A percentile compares a stretch with the other conserved stretches of the same genome.
These are phyloP conservation scores for Hymenoscyphus repandus DNA, from an alignment of 2,329 filamentous ascomycete species.

Conservation along the genomic window DNA sequence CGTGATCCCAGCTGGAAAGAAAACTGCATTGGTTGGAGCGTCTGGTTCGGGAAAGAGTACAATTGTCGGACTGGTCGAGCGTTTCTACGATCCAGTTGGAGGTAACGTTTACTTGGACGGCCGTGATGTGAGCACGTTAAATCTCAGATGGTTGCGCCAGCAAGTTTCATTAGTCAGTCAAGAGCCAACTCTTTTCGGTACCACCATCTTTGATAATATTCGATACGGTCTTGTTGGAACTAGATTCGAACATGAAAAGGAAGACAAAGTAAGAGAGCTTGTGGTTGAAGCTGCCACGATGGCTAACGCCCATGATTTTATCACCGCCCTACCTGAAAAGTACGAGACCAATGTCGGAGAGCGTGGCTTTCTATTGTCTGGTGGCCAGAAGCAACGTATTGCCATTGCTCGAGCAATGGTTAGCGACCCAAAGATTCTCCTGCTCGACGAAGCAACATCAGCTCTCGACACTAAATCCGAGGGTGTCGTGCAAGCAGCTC, in stretches of 20 bases:
- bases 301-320: constrained; percentile 93
- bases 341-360: constrained; percentile 94
- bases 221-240: constrained; percentile 87
- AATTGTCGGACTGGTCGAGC: constrained; percentile 85
- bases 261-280: constrained; percentile 64
- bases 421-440: constrained; percentile 83
- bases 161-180: constrained; percentile 92
- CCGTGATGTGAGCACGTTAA: constrained; percentile 72
- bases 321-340: constrained; percentile 72
- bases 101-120: constrained; percentile 79
- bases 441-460: constrained; percentile 92
- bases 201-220: constrained; percentile 74
- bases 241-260: constrained; percentile 59
- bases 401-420: constrained; percentile 89
- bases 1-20: constrained; percentile 79
- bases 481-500: constrained; percentile 85
- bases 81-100: constrained; percentile 86
- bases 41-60: constrained; percentile 95
- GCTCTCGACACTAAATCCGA: constrained; percentile 93
- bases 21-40: constrained; percentile 89
- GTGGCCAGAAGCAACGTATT: constrained; percentile 95
- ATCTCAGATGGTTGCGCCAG: constrained; percentile 85
- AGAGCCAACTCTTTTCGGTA: constrained; percentile 86
- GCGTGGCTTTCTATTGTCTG: constrained; percentile 84
- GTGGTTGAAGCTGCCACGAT: constrained; percentile 79